Percentiles rank a stretch among this genome's conserved stretches.
Evolutionary conservation across 306 rosid species (phyloP).

Genomic region (Prunus dulcis): DNA sequence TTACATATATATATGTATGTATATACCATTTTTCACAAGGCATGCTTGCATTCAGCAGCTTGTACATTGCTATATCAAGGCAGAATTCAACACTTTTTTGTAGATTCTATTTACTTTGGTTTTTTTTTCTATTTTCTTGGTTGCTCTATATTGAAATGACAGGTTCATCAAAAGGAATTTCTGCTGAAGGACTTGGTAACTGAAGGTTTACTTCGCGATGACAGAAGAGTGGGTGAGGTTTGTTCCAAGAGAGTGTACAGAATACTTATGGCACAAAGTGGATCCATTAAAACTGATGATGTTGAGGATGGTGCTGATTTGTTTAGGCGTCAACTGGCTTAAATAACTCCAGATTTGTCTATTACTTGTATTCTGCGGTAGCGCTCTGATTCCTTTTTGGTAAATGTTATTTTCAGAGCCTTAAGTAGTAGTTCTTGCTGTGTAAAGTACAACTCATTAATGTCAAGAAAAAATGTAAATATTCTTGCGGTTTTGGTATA

Average conservation of each 20-base stretch:
- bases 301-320: conserved; percentile 88
- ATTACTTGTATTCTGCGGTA: not conserved
- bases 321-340: conserved; percentile 38
- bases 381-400: not conserved
- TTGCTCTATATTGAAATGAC: conserved; percentile 17
- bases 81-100: not conserved
- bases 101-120: not conserved
- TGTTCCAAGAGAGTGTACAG: conserved; percentile 92
- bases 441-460: not conserved
- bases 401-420: not conserved
- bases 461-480: too few relatives aligned
- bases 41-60: not conserved
- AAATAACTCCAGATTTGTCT: conserved; percentile 2
- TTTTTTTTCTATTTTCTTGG: not conserved
- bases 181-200: conserved; percentile 70
- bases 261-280: conserved; percentile 75
- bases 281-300: conserved; percentile 73
- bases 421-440: not conserved
- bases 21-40: not conserved
- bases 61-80: not conserved
- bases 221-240: conserved; percentile 80
- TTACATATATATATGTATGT: not conserved
- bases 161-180: conserved; percentile 86
- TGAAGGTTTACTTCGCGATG: conserved; percentile 70
- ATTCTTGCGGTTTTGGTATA: too few relatives aligned